Evolutionary conservation across 495 filamentous ascomycete genomes (phyloP).

Genomic region (Cryomyces antarcticus): DNA sequence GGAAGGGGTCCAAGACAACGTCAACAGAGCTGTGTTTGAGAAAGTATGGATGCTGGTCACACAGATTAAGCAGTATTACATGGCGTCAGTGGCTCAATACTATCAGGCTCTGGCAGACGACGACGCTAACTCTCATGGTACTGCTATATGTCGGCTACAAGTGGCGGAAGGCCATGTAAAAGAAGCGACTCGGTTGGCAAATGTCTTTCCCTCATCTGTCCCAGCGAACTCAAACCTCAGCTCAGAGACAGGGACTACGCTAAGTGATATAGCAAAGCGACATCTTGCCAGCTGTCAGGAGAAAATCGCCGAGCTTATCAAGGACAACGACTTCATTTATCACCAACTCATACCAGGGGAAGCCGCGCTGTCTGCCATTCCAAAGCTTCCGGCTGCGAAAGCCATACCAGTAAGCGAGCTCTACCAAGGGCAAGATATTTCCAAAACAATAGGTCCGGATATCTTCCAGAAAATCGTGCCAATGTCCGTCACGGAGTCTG

Average conservation of each 20-base stretch:
- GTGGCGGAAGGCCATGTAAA: constrained; percentile 55
- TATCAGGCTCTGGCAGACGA: constrained; percentile 85
- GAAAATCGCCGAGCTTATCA: constrained; percentile 49
- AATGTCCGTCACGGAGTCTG: constrained; percentile 88
- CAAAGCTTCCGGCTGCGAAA: constrained; percentile 92
- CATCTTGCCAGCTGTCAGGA: constrained; percentile 67
- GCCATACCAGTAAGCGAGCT: constrained; percentile 92
- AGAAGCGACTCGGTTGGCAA: constrained; percentile 58
- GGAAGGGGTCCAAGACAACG: constrained; percentile 84
- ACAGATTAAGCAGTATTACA: constrained; percentile 63
- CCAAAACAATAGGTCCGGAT: constrained; percentile 88
- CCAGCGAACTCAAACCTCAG: constrained; percentile 67
- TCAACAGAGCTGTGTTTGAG: constrained; percentile 79
- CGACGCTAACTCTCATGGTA: constrained; percentile 69
- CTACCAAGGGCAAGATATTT: constrained; percentile 92
- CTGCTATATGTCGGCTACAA: constrained; percentile 67
- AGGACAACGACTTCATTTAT: constrained; percentile 98
- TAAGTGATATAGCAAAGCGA: constrained; percentile 66
- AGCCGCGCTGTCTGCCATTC: constrained; percentile 54
- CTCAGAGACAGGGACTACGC: constrained; percentile 48
- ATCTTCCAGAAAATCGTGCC: constrained; percentile 94
- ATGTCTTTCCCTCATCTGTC: constrained; percentile 58
- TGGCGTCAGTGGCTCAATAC: constrained; percentile 76
- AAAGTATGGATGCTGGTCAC: constrained; percentile 78
- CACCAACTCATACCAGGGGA: constrained; percentile 81